These are phyloP conservation scores for Saccharum spontaneum DNA, from an alignment of 176 grass and related monocot species.

Conservation along the genomic window DNA sequence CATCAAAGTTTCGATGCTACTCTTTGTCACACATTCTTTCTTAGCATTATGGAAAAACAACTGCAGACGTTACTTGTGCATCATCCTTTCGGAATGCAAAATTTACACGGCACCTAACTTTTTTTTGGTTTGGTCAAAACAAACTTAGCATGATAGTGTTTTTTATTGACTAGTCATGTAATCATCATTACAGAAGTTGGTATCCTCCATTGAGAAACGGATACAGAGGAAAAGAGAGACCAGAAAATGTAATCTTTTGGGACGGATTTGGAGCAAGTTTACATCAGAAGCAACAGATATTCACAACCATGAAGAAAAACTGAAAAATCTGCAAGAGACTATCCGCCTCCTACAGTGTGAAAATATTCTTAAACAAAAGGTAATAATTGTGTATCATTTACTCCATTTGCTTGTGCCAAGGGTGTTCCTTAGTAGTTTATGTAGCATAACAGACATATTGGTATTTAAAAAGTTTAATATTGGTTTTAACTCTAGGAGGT, in stretches of 20 bases:
- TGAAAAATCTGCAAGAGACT: slow-evolving; percentile 42
- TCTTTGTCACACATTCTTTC: slow-evolving; percentile 6
- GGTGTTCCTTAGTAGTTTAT: neutral
- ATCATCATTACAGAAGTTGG: slow-evolving; percentile 50
- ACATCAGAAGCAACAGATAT: slow-evolving; percentile 31
- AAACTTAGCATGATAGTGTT: neutral
- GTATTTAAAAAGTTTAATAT: slow-evolving; percentile 27
- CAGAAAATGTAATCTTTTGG: slow-evolving; percentile 40
- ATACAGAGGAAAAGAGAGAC: slow-evolving; percentile 41
- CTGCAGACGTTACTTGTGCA: neutral
- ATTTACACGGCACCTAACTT: neutral
- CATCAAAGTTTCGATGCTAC: neutral
- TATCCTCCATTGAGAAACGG: slow-evolving; percentile 55
- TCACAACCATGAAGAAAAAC: slow-evolving; percentile 47
- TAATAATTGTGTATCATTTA: slow-evolving; percentile 20
- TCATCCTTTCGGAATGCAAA: neutral
- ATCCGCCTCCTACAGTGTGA: slow-evolving; percentile 62
- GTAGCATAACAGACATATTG: neutral
- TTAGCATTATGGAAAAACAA: neutral
- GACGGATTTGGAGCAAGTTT: slow-evolving; percentile 50
- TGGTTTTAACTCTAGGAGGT: slow-evolving; percentile 59
- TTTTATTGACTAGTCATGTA: slow-evolving; percentile 9
- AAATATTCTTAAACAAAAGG: slow-evolving; percentile 69
- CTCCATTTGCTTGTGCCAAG: neutral
- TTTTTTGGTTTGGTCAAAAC: neutral